Evolutionary conservation across 2,329 filamentous ascomycete species (phyloP), one percentile per base, ranked within the genome.

Genomic region (Fonsecaea monophora): DNA sequence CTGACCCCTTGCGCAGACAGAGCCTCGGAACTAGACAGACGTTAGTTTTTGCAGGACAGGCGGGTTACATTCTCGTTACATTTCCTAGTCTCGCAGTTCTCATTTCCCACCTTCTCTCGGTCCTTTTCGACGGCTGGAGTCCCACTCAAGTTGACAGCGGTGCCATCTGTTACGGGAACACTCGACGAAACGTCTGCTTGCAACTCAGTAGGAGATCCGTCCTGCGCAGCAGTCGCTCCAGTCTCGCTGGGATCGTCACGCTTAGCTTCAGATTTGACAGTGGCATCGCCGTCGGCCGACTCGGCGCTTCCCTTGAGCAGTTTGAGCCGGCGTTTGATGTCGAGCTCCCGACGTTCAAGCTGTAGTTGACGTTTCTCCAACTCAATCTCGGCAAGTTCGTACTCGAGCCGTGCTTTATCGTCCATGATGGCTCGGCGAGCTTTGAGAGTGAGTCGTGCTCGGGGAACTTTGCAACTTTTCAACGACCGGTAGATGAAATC

Each of bases 371-470:
- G 38, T 21, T 60, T 37, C 21, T 60, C 45, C 7, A 60, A 10
- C 30, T 37, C 57, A 18, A 60, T 34, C 40, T 60, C 57, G 6
- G 40, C 57, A 13, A 60, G 42, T 13, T 60, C 57, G 10, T 50
- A 25, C 10, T 53, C 15, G 21, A 21, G 10, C 12, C 9, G 13
- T 21, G 12, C 13, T 32, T 60, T 32, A 37, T 34, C 30, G 32
- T 50, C 42, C 40, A 48, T 50, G 57, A 42, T 37, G 38, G 9
- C 15, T 12, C 12, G 10, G 35, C 30, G 7, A 5, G 10, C 9
- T 25, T 8, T 13, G 10, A 2, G 18, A 21, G 2, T 21, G n/a
- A 48, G 18, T 48, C 7, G 18, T 3, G n/a, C 21, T 7, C 21
- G 18, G 9, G 45, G 6, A 10, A 9, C 9, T 30, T 18, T 1